Evolutionary conservation across 805 yeast species (phyloP).

Genomic region (Saccharomycopsis amapae): DNA sequence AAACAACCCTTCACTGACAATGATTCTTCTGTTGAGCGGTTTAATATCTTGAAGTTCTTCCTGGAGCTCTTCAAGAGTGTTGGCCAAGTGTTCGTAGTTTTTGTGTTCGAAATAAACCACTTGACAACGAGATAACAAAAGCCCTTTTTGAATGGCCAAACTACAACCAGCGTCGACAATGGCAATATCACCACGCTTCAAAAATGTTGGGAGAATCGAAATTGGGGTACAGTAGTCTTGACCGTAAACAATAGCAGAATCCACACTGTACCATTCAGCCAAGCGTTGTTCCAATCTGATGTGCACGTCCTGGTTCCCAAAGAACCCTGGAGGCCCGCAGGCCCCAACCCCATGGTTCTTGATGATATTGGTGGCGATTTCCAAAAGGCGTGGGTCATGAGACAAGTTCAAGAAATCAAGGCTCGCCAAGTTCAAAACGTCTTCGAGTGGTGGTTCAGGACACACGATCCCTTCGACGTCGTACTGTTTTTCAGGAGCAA

Average conservation of each 20-base stretch:
- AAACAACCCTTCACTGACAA: constrained; percentile 86
- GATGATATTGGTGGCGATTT: constrained; percentile 52
- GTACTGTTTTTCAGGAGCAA: constrained; percentile 24
- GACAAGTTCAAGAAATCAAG: constrained; percentile 66
- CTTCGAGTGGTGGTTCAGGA: constrained; percentile 22
- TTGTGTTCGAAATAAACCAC: constrained; percentile 73
- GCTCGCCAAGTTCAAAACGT: constrained; percentile 61
- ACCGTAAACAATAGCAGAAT: constrained; percentile 77
- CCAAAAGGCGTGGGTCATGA: constrained; percentile 37
- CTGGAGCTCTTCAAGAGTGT: constrained; percentile 52
- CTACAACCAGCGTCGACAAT: constrained; percentile 78
- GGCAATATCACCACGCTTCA: constrained; percentile 90
- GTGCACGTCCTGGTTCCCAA: constrained; percentile 92
- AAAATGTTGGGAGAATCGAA: constrained; percentile 85
- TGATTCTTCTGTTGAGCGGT: constrained; percentile 83
- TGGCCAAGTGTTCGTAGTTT: constrained; percentile 75
- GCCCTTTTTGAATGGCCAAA: constrained; percentile 80
- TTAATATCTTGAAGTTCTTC: constrained; percentile 55
- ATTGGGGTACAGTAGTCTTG: constrained; percentile 86
- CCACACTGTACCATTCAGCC: constrained; percentile 69
- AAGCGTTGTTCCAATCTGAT: constrained; percentile 68
- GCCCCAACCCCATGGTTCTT: constrained; percentile 87
- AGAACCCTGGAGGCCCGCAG: constrained; percentile 97
- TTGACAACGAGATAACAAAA: constrained; percentile 78
- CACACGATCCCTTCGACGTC: constrained; percentile 28